These are phyloP conservation scores for Saussurea involucrata DNA, from an alignment of 129 eudicot species.

Conservation along the genomic window DNA sequence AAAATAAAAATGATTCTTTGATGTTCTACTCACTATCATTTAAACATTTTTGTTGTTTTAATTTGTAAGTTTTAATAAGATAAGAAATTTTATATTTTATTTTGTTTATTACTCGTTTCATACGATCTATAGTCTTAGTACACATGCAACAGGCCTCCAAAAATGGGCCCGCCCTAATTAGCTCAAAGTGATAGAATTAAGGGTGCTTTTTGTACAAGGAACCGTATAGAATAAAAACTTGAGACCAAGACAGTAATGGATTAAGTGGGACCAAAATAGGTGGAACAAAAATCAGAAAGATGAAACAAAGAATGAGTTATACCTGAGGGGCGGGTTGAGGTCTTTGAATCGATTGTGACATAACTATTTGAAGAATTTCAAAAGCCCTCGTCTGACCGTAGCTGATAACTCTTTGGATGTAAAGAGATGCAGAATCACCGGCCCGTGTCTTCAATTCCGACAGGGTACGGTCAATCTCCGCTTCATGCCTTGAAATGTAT, in stretches of 20 bases:
- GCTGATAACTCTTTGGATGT: constrained; percentile 54
- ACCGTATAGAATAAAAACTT: not conserved
- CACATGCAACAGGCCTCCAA: too few relatives aligned
- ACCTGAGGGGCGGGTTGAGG: constrained; percentile 66
- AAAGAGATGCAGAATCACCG: constrained; percentile 63
- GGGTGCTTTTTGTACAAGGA: not conserved
- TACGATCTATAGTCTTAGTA: too few relatives aligned
- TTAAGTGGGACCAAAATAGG: not conserved
- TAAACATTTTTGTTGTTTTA: too few relatives aligned
- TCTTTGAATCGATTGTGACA: constrained; percentile 71
- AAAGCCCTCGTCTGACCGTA: constrained; percentile 71
- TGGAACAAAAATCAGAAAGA: not conserved
- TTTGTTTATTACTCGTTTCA: too few relatives aligned
- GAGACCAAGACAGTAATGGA: not conserved
- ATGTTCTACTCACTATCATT: too few relatives aligned
- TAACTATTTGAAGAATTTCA: constrained; percentile 75
- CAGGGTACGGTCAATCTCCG: constrained; percentile 80
- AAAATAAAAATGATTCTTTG: too few relatives aligned
- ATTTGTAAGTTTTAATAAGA: too few relatives aligned
- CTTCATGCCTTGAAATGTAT: constrained; percentile 71
- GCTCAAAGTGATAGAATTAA: not conserved
- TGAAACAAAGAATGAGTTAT: not conserved
- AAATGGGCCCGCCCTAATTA: too few relatives aligned
- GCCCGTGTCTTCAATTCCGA: constrained; percentile 79
- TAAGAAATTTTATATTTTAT: too few relatives aligned